These are phyloP conservation scores for Malus fusca DNA, from an alignment of 306 rosid genomes.

Conservation along the genomic window DNA sequence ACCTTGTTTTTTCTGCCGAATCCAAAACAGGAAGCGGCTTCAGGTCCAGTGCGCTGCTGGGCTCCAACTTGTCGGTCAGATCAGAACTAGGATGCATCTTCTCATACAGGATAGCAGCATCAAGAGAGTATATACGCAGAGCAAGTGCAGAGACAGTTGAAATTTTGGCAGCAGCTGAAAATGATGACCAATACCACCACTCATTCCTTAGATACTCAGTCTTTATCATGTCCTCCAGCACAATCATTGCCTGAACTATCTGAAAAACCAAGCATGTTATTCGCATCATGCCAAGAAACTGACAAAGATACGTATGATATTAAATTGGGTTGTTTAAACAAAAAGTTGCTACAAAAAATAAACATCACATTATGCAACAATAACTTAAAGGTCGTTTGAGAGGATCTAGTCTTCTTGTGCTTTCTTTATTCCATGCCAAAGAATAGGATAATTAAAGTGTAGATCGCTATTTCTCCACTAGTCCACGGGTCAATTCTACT, in stretches of 20 bases:
- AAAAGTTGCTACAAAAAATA: not conserved
- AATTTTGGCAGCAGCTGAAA: slow-evolving; percentile 84
- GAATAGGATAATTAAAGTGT: not conserved
- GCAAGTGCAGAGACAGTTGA: slow-evolving; percentile 83
- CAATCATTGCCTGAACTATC: slow-evolving; percentile 87
- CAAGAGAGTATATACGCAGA: slow-evolving; percentile 84
- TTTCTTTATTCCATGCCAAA: not conserved
- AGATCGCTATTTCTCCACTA: not conserved
- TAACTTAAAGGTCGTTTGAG: not conserved
- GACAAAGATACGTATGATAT: not conserved
- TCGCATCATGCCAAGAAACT: not conserved
- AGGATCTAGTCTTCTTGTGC: not conserved
- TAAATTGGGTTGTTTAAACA: too few species aligned
- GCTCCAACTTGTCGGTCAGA: slow-evolving; percentile 46
- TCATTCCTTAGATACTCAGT: slow-evolving; percentile 78
- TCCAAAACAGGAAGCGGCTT: slow-evolving; percentile 38
- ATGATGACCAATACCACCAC: slow-evolving; percentile 99
- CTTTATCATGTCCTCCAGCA: slow-evolving; percentile 91
- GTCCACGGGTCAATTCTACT: not conserved
- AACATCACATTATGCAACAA: not conserved
- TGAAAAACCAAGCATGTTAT: slow-evolving; percentile 32
- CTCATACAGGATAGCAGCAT: slow-evolving; percentile 81
- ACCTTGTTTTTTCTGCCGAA: slow-evolving; percentile 56
- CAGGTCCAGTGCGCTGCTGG: slow-evolving; percentile 37
- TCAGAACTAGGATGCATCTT: slow-evolving; percentile 46